These are phyloP conservation scores for Boletus vermiculosoides DNA, from an alignment of 768 basidiomycete genomes.

Conservation along the genomic window DNA sequence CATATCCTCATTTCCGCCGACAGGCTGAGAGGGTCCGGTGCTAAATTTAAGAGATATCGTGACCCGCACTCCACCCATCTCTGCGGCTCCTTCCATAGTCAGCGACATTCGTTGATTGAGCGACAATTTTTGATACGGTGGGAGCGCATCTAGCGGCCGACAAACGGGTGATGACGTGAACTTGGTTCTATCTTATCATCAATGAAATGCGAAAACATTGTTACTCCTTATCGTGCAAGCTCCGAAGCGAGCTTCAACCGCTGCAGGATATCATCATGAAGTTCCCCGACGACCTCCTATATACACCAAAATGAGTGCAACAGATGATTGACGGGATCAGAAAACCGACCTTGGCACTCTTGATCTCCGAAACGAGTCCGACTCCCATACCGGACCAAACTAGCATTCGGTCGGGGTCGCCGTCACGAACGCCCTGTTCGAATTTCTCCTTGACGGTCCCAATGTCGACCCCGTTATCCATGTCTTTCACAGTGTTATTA, in stretches of 20 bases:
- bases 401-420: conserved; percentile 51
- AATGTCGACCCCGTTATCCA: conserved; percentile 47
- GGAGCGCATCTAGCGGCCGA: conserved; percentile 9
- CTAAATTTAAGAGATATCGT: conserved; percentile 8
- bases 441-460: conserved; percentile 44
- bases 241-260: conserved; percentile 33
- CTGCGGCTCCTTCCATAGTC: conserved; percentile 5
- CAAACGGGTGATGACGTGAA: conserved; percentile 2
- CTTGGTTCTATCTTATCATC: conserved; percentile 17
- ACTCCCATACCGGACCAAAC: conserved; percentile 73
- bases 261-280: conserved; percentile 46
- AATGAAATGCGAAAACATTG: conserved; percentile 21
- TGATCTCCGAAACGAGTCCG: conserved; percentile 50
- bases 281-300: conserved; percentile 56
- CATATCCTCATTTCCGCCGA: conserved; percentile 15
- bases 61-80: conserved; percentile 8
- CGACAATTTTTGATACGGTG: conserved; percentile 17
- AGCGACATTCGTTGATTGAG: conserved; percentile 4
- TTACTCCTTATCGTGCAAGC: conserved; percentile 20
- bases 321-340: neutral
- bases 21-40: conserved; percentile 3
- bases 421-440: conserved; percentile 41
- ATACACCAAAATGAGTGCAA: conserved; percentile 4
- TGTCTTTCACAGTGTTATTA: conserved; percentile 56
- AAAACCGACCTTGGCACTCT: conserved; percentile 38